phyloP scores from a whole-genome alignment of 495 filamentous ascomycete species.

The Xylaria palmicola region DNA sequence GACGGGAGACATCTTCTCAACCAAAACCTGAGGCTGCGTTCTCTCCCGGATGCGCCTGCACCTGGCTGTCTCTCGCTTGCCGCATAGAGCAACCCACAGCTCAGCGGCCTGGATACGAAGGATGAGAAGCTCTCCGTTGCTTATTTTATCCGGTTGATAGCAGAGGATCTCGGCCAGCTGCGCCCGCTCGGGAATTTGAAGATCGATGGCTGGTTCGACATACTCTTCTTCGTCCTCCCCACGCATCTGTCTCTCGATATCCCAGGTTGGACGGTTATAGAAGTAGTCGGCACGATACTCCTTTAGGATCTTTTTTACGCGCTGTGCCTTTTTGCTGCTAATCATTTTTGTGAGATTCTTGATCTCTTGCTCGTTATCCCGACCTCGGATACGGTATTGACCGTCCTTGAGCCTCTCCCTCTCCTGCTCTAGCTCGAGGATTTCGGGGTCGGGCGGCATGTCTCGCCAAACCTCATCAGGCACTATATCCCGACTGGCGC shows the following conservation, averaged over 20 bases:
- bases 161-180: conserved; percentile 20
- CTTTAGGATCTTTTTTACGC: conserved; percentile 10
- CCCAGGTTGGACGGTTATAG: conserved; percentile 28
- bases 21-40: no score
- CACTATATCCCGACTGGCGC: conserved; percentile 18
- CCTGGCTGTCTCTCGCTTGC: no score
- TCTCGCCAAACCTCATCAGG: conserved; percentile 20
- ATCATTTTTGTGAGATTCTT: conserved; percentile 14
- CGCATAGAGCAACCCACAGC: no score
- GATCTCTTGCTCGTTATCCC: conserved; percentile 15
- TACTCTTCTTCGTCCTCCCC: conserved; percentile 23
- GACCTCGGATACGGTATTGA: conserved; percentile 13
- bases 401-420: conserved; percentile 24
- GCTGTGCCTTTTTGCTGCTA: conserved; percentile 14
- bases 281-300: conserved; percentile 28
- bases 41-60: no score
- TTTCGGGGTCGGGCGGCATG: conserved; percentile 21
- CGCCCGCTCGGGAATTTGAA: conserved; percentile 21
- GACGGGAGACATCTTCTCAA: not conserved
- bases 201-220: conserved; percentile 18
- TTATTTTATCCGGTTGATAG: not conserved
- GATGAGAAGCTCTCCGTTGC: no score
- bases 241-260: conserved; percentile 27
- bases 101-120: no score
- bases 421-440: conserved; percentile 21